These are phyloP conservation scores for Aspergillus steynii DNA, from an alignment of 495 filamentous ascomycete species.

Conservation along the genomic window DNA sequence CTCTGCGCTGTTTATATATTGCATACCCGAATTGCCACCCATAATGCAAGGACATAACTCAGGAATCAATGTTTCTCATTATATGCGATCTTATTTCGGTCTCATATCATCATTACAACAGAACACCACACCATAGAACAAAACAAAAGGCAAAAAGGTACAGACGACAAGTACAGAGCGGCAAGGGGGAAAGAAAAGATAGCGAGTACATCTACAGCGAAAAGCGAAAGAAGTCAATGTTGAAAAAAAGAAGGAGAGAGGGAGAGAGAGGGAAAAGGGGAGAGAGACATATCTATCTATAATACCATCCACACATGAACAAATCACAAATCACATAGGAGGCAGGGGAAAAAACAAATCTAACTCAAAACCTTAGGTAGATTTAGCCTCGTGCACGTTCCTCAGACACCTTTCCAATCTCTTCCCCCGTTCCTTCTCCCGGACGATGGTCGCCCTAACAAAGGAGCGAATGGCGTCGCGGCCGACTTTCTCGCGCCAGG, in stretches of 20 bases:
- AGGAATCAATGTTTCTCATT: not conserved
- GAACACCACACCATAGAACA: not conserved
- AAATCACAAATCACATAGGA: not conserved
- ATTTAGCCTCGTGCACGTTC: constrained; percentile 33
- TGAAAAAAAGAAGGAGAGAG: not conserved
- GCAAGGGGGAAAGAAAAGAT: not conserved
- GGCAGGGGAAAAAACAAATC: constrained; percentile 9
- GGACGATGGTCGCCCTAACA: constrained; percentile 73
- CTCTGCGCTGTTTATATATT: not conserved
- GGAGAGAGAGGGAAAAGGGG: constrained; percentile 7
- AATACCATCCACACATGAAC: not conserved
- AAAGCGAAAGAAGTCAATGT: not conserved
- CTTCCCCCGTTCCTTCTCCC: constrained; percentile 77
- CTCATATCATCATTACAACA: constrained; percentile 12
- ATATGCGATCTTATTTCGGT: constrained; percentile 3
- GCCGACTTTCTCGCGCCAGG: constrained; percentile 77
- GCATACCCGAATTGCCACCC: not conserved
- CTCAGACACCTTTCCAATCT: constrained; percentile 66
- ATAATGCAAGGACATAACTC: not conserved
- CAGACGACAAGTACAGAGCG: not conserved
- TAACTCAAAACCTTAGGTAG: constrained; percentile 17
- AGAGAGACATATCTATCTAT: not conserved
- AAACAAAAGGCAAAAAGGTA: not conserved
- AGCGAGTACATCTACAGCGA: not conserved
- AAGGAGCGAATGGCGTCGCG: constrained; percentile 71